Conservation (phyloP, 768 basidiomycete species). For the Cystobasidium onofrii region DNA sequence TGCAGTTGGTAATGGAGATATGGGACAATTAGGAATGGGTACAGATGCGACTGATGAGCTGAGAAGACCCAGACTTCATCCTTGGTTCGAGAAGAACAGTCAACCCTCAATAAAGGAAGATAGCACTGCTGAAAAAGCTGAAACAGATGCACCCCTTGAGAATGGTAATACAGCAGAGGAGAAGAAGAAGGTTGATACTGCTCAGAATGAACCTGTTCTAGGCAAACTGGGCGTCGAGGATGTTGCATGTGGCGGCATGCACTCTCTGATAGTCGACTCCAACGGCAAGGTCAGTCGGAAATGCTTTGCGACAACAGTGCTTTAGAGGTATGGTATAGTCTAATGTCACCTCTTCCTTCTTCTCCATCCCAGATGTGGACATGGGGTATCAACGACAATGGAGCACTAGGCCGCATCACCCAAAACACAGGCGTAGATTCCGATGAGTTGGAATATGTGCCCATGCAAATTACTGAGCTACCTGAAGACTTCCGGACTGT, state of each 20-base stretch:
- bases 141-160: conserved; percentile 50
- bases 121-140: conserved; percentile 32
- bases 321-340: too few species aligned
- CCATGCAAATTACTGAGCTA: conserved; percentile 44
- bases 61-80: conserved; percentile 63
- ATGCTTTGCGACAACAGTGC: conserved; percentile 36
- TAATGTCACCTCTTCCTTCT: too few species aligned
- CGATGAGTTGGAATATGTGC: conserved; percentile 47
- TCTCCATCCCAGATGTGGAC: conserved; percentile 33
- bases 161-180: not conserved
- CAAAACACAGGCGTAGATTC: conserved; percentile 41
- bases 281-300: conserved; percentile 61
- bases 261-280: conserved; percentile 79
- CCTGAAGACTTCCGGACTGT: conserved; percentile 70
- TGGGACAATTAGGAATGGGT: conserved; percentile 91
- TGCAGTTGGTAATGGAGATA: conserved; percentile 82
- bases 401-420: conserved; percentile 47
- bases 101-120: conserved; percentile 47
- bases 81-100: conserved; percentile 59
- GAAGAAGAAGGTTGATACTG: not conserved
- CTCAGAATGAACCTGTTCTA: conserved; percentile 32
- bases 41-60: conserved; percentile 62
- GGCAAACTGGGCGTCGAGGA: conserved; percentile 61
- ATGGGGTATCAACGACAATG: conserved; percentile 49
- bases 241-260: conserved; percentile 75